Percentiles rank a stretch among this genome's conserved stretches.
Conservation (phyloP, 106 monocot genomes). For the Hemerocallis citrina region DNA sequence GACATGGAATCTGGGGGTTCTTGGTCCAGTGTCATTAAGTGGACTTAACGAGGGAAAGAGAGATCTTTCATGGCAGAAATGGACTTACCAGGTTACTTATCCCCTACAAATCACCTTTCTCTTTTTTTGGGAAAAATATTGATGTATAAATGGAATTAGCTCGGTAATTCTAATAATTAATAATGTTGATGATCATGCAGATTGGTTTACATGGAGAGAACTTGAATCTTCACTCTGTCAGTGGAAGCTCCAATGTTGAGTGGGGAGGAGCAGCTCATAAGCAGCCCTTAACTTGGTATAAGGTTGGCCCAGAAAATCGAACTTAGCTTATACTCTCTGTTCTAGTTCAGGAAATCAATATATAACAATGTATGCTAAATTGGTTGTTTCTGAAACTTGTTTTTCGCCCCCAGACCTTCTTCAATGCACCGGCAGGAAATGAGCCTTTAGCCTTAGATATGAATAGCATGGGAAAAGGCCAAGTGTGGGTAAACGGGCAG, state of each 20-base stretch:
- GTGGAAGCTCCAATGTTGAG: conserved; percentile 73
- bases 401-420: conserved; percentile 42
- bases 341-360: not conserved
- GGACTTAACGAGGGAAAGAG: conserved; percentile 84
- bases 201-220: conserved; percentile 83
- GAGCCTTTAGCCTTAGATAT: conserved; percentile 89
- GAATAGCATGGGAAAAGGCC: conserved; percentile 93
- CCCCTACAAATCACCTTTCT: too few species aligned
- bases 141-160: too few species aligned
- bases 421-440: conserved; percentile 75
- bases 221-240: conserved; percentile 69
- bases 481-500: conserved; percentile 90
- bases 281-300: conserved; percentile 90
- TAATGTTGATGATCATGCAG: conserved; percentile 35
- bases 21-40: conserved; percentile 72
- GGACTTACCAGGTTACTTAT: conserved; percentile 88
- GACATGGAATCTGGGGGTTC: conserved; percentile 88
- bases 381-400: too few species aligned
- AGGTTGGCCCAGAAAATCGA: too few species aligned
- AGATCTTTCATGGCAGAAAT: conserved; percentile 81
- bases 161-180: conserved; percentile 3
- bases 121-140: too few species aligned
- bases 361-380: not conserved
- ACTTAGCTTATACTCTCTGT: not conserved
- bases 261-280: conserved; percentile 58